phyloP scores from a whole-genome alignment of 805 yeast species.

The Komagataella pastoris region DNA sequence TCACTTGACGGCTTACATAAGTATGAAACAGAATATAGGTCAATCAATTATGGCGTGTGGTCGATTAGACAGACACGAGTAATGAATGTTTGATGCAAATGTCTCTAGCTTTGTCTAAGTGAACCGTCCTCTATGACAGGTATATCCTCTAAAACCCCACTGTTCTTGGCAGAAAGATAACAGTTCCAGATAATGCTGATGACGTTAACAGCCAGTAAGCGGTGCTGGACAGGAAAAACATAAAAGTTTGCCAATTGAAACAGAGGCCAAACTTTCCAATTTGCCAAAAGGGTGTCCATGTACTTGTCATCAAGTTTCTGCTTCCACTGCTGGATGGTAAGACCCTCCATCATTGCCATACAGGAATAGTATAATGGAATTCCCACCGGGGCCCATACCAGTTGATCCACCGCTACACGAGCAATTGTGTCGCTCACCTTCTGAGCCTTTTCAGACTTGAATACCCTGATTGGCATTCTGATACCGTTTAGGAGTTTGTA shows the following conservation, averaged over 20 bases:
- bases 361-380: slow-evolving; percentile 59
- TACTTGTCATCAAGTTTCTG: slow-evolving; percentile 34
- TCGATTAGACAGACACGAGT: neutral
- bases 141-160: neutral
- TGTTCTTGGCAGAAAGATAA: slow-evolving; percentile 26
- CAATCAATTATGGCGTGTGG: neutral
- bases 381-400: slow-evolving; percentile 64
- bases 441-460: slow-evolving; percentile 2
- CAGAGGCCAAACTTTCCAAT: slow-evolving; percentile 86
- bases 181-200: slow-evolving; percentile 80
- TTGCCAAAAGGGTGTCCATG: slow-evolving; percentile 56
- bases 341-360: slow-evolving; percentile 56
- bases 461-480: slow-evolving; percentile 18
- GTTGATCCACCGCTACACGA: slow-evolving; percentile 61
- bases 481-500: slow-evolving; percentile 37
- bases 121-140: neutral
- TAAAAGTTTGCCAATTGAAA: slow-evolving; percentile 73
- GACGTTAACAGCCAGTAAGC: slow-evolving; percentile 56
- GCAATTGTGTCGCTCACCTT: slow-evolving; percentile 21
- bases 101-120: neutral
- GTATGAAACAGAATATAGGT: neutral
- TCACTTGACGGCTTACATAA: neutral
- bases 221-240: slow-evolving; percentile 56
- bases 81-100: neutral
- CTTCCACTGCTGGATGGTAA: slow-evolving; percentile 23